Percentiles rank a stretch among this genome's conserved stretches.
Evolutionary conservation across 345 rosid genomes (phyloP).

Genomic region (Arabis alpina): DNA sequence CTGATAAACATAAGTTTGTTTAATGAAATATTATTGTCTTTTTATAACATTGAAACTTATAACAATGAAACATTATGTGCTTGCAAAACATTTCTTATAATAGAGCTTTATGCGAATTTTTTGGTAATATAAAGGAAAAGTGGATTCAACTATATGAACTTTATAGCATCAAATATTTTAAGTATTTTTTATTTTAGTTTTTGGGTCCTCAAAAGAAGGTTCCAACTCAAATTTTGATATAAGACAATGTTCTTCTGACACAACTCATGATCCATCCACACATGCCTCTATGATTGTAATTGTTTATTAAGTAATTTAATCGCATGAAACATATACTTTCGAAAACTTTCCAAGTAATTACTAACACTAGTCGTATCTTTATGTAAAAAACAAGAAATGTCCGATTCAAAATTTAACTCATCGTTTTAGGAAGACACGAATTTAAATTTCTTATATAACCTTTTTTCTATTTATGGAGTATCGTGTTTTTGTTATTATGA

Average conservation of each 20-base stretch:
- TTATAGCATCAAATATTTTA: constrained; percentile 4
- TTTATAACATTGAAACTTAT: too few species aligned
- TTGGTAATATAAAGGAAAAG: background rate
- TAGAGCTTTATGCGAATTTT: background rate
- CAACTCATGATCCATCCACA: constrained; percentile 38
- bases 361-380: constrained; percentile 22
- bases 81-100: constrained; percentile 21
- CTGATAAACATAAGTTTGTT: constrained; percentile 31
- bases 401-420: constrained; percentile 14
- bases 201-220: constrained; percentile 39
- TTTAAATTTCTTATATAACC: constrained; percentile 3
- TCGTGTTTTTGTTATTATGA: background rate
- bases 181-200: constrained; percentile 9
- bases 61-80: constrained; percentile 25
- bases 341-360: constrained; percentile 23
- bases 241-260: constrained; percentile 41
- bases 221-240: constrained; percentile 39
- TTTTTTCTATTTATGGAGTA: constrained; percentile 1
- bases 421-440: constrained; percentile 33
- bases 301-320: constrained; percentile 9
- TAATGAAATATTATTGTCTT: background rate
- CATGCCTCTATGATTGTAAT: constrained; percentile 30
- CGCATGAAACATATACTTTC: constrained; percentile 25
- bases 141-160: background rate
- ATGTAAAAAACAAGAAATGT: constrained; percentile 34